Conservation (phyloP, 2,329 filamentous ascomycete species). For the Fusarium pininemorale region DNA sequence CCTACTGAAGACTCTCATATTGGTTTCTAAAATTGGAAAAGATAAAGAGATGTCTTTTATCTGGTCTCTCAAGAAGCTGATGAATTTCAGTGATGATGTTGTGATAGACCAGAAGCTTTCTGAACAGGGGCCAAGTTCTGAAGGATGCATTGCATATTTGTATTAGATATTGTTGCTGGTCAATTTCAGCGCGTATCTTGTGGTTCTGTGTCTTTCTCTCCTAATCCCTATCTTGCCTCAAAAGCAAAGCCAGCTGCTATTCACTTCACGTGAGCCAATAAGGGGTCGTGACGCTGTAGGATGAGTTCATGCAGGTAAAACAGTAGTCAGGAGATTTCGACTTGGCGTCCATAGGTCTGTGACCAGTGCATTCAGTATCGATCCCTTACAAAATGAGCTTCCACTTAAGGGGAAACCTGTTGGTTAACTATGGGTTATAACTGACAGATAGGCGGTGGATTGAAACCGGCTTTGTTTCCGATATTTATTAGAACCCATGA, state of each 20-base stretch:
- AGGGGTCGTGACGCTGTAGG: background rate
- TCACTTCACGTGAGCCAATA: conserved; percentile 1
- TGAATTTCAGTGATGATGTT: background rate
- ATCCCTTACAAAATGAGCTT: background rate
- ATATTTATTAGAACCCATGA: background rate
- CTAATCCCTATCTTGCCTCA: background rate
- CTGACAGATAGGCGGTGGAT: background rate
- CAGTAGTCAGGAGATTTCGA: background rate
- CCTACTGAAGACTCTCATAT: conserved; percentile 3
- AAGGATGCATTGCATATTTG: conserved; percentile 1
- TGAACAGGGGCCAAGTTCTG: accelerated
- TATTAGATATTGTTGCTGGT: background rate
- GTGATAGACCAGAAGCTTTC: background rate
- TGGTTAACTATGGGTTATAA: accelerated
- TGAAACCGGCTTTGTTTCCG: background rate
- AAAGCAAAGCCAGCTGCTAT: background rate
- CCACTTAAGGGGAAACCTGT: background rate
- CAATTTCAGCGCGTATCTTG: background rate
- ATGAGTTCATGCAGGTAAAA: background rate
- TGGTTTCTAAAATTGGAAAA: background rate
- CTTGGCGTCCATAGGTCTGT: background rate
- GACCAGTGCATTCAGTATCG: background rate
- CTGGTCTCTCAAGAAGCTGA: background rate
- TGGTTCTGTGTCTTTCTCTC: background rate
- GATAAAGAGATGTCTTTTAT: background rate